phyloP scores from a whole-genome alignment of 192 early-diverging fungal genomes.

The Linderina pennispora region DNA sequence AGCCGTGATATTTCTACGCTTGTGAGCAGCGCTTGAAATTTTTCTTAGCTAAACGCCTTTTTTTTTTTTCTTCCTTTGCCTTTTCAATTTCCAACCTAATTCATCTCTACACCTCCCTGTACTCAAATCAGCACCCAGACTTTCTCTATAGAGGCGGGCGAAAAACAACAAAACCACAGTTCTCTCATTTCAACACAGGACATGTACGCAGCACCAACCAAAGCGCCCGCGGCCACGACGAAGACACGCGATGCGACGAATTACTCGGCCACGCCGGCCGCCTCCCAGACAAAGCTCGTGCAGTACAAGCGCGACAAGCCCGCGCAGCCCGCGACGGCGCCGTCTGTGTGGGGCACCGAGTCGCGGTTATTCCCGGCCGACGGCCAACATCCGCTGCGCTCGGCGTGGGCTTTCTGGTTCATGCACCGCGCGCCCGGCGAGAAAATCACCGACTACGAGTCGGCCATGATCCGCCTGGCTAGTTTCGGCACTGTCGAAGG shows the following conservation, averaged over 20 bases:
- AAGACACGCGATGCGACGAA: conserved; percentile 14
- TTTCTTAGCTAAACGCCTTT: not conserved
- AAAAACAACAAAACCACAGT: not conserved
- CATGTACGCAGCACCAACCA: conserved; percentile 33
- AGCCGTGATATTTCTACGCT: no score
- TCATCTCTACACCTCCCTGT: not conserved
- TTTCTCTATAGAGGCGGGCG: no score
- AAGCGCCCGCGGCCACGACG: conserved; percentile 14
- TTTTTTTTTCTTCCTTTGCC: not conserved
- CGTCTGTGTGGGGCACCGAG: no score
- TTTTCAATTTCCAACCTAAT: not conserved
- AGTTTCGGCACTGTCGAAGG: conserved; percentile 73
- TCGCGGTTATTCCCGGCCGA: not conserved
- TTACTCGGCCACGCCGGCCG: conserved; percentile 9
- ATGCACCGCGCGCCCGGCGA: conserved; percentile 86
- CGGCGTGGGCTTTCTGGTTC: conserved; percentile 89
- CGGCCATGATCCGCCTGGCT: conserved; percentile 77
- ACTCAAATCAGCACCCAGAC: no score
- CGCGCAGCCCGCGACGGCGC: no score
- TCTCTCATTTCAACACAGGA: not conserved
- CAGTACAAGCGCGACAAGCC: conserved; percentile 33
- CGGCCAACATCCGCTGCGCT: conserved; percentile 61
- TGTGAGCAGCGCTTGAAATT: no score
- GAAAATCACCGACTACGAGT: conserved; percentile 85
- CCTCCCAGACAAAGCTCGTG: conserved; percentile 16